phyloP scores from a whole-genome alignment of 495 filamentous ascomycete genomes.

The Neurospora africana region DNA sequence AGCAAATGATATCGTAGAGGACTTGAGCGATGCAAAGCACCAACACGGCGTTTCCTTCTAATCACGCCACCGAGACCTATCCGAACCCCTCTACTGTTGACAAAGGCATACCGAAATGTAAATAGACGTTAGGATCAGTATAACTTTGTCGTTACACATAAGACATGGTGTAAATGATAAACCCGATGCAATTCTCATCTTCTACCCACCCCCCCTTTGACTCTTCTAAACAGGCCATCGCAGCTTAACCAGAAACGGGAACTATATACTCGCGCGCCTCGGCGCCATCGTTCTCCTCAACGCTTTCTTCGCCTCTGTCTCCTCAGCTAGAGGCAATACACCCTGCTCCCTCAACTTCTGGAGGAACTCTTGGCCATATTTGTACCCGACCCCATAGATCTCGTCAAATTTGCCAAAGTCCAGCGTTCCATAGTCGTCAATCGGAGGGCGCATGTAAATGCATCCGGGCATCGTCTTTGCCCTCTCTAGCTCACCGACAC shows the following conservation, averaged over 20 bases:
- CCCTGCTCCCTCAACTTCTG: slow-evolving; percentile 65
- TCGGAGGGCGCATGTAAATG: slow-evolving; percentile 88
- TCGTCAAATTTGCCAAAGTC: slow-evolving; percentile 97
- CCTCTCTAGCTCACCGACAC: slow-evolving; percentile 84
- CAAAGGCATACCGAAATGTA: neutral
- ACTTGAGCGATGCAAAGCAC: neutral
- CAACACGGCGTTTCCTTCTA: neutral
- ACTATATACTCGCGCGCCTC: slow-evolving; percentile 75
- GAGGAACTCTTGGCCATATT: slow-evolving; percentile 71
- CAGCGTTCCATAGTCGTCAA: slow-evolving; percentile 86
- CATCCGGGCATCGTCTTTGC: slow-evolving; percentile 83
- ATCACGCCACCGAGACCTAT: neutral
- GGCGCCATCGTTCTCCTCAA: slow-evolving; percentile 90
- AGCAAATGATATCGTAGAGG: neutral
- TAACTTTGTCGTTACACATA: neutral
- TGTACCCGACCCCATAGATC: slow-evolving; percentile 82
- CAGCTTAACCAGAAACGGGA: neutral
- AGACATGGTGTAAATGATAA: neutral
- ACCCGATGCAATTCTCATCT: neutral
- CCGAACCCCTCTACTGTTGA: neutral
- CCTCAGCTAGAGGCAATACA: slow-evolving; percentile 52
- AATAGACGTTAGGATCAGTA: neutral
- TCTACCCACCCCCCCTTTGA: neutral
- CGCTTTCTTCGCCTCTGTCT: slow-evolving; percentile 80
- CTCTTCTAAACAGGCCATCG: neutral